Conservation (phyloP, 1,284 basidiomycete species). For the Ustilago curta region DNA sequence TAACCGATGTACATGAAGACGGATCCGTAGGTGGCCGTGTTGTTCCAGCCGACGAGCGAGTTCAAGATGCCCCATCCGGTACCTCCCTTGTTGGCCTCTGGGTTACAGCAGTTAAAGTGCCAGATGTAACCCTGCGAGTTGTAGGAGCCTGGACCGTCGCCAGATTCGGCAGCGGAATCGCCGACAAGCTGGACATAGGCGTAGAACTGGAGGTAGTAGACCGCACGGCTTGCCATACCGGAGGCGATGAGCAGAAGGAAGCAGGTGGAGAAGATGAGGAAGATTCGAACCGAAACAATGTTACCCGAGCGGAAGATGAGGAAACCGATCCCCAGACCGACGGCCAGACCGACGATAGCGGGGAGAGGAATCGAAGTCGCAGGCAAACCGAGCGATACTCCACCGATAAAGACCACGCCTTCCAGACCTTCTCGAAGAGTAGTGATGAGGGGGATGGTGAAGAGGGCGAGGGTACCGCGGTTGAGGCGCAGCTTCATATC, state of each 20-base stretch:
- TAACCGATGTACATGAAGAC: slow-evolving; percentile 61
- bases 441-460: slow-evolving; percentile 65
- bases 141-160: slow-evolving; percentile 62
- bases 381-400: slow-evolving; percentile 65
- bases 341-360: slow-evolving; percentile 61
- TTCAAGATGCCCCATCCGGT: slow-evolving; percentile 65
- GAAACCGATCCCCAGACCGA: slow-evolving; percentile 56
- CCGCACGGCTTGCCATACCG: slow-evolving; percentile 60
- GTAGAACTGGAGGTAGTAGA: slow-evolving; percentile 66
- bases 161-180: slow-evolving; percentile 59
- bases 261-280: slow-evolving; percentile 62
- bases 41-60: slow-evolving; percentile 66
- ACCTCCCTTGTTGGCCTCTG: slow-evolving; percentile 72
- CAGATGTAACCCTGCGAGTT: slow-evolving; percentile 60
- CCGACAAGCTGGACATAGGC: slow-evolving; percentile 60
- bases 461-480: slow-evolving; percentile 54
- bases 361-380: slow-evolving; percentile 65
- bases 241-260: slow-evolving; percentile 64
- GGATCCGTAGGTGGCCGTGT: slow-evolving; percentile 60
- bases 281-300: slow-evolving; percentile 52
- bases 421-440: slow-evolving; percentile 67
- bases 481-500: slow-evolving; percentile 49
- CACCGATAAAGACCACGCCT: slow-evolving; percentile 66
- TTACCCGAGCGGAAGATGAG: slow-evolving; percentile 61
- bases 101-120: slow-evolving; percentile 83